Evolutionary conservation across 169 alveolate species (phyloP).

Genomic region (Plasmodium malariae): DNA sequence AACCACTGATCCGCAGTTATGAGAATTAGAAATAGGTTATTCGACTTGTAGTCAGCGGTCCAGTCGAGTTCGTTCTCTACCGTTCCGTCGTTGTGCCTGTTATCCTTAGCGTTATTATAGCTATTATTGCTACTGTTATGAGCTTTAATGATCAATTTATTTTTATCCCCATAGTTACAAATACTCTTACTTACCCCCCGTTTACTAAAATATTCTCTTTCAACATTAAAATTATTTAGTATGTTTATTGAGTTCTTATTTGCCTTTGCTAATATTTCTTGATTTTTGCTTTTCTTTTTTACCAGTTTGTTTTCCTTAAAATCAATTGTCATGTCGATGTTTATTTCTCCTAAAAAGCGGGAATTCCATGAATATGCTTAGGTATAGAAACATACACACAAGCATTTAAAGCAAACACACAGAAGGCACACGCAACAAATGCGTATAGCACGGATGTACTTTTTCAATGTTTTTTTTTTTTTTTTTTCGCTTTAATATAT

Average conservation of each 20-base stretch:
- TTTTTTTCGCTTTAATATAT: too few species aligned
- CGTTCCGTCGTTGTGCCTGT: not conserved
- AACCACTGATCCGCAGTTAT: conserved; percentile 72
- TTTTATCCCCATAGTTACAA: not conserved
- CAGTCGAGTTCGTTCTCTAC: not conserved
- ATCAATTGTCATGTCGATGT: conserved; percentile 37
- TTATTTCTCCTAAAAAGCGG: conserved; percentile 32
- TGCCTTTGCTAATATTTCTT: conserved; percentile 63
- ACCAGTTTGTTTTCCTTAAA: conserved; percentile 32
- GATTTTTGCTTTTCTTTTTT: conserved; percentile 37
- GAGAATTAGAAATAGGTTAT: conserved; percentile 42
- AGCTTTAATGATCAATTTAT: not conserved
- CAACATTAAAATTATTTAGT: conserved; percentile 36
- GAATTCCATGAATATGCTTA: not conserved
- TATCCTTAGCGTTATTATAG: not conserved
- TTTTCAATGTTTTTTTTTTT: too few species aligned
- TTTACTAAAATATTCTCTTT: conserved; percentile 45
- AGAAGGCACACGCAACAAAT: not conserved
- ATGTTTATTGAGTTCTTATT: conserved; percentile 53
- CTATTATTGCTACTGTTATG: not conserved
- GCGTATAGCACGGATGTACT: not conserved
- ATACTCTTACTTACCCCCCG: not conserved
- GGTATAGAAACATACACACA: not conserved
- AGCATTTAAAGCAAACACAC: not conserved
- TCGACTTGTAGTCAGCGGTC: conserved; percentile 1